These are phyloP conservation scores for Pneumocystis murina DNA, from an alignment of 1,139 yeast species.

Conservation along the genomic window DNA sequence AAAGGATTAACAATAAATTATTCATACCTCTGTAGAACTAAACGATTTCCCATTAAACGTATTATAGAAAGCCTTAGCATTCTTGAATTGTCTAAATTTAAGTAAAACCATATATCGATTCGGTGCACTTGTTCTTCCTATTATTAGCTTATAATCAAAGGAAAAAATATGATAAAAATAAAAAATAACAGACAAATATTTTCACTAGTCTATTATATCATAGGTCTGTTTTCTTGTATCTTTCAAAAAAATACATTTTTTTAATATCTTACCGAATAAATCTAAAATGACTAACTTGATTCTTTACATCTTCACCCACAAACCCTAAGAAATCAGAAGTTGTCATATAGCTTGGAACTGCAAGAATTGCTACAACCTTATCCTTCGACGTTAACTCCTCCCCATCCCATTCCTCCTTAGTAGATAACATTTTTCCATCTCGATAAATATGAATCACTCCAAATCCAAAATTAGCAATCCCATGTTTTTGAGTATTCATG, in stretches of 20 bases:
- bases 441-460: constrained; percentile 7
- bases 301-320: constrained; percentile 47
- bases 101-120: constrained; percentile 64
- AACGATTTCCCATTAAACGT: constrained; percentile 60
- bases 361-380: constrained; percentile 64
- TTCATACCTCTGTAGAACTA: constrained; percentile 56
- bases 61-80: constrained; percentile 50
- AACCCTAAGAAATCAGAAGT: constrained; percentile 73
- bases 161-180: not conserved
- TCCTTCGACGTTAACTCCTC: constrained; percentile 21
- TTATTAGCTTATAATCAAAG: not conserved
- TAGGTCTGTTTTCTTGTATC: not conserved
- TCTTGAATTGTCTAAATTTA: constrained; percentile 45
- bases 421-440: not conserved
- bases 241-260: not conserved
- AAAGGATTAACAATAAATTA: not conserved
- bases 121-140: constrained; percentile 35
- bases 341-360: constrained; percentile 77
- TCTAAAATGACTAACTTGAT: constrained; percentile 56
- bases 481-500: not conserved
- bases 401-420: not conserved
- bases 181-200: not conserved
- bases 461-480: not conserved
- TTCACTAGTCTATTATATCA: not conserved
- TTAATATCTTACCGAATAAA: constrained; percentile 32